Percentiles rank a stretch among this genome's conserved stretches.
Conservation (phyloP, 495 filamentous ascomycete genomes). For the Aspergillus mulundensis region DNA sequence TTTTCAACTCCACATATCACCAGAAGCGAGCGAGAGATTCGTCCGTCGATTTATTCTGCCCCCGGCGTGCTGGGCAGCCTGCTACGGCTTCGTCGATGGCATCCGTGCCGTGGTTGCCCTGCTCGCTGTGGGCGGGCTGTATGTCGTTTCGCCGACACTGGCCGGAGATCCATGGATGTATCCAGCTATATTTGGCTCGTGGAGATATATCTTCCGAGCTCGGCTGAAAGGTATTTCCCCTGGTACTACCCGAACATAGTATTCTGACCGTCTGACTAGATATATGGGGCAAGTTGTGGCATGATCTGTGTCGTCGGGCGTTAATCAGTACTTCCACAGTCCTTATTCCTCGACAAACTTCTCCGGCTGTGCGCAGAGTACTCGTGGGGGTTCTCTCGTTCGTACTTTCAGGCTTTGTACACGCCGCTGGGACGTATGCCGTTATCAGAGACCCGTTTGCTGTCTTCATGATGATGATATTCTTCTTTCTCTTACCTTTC, state of each 20-base stretch:
- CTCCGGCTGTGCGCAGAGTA: neutral
- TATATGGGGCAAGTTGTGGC: conserved; percentile 23
- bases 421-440: conserved; percentile 15
- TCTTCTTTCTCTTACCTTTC: conserved; percentile 17
- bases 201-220: conserved; percentile 9
- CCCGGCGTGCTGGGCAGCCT: conserved; percentile 15
- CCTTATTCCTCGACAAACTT: neutral
- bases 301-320: conserved; percentile 19
- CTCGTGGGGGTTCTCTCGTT: conserved; percentile 13
- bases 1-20: neutral
- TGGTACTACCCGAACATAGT: neutral
- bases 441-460: conserved; percentile 7
- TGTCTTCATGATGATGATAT: conserved; percentile 18
- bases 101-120: conserved; percentile 11
- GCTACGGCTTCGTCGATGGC: conserved; percentile 19
- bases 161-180: conserved; percentile 22
- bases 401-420: conserved; percentile 12
- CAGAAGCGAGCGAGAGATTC: conserved; percentile 6
- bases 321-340: conserved; percentile 11
- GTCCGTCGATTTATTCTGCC: conserved; percentile 10
- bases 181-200: conserved; percentile 16
- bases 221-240: conserved; percentile 10
- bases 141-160: neutral
- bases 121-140: conserved; percentile 6
- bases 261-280: neutral